phyloP scores from a whole-genome alignment of 331 rosid species.

The Acacia pycnantha region DNA sequence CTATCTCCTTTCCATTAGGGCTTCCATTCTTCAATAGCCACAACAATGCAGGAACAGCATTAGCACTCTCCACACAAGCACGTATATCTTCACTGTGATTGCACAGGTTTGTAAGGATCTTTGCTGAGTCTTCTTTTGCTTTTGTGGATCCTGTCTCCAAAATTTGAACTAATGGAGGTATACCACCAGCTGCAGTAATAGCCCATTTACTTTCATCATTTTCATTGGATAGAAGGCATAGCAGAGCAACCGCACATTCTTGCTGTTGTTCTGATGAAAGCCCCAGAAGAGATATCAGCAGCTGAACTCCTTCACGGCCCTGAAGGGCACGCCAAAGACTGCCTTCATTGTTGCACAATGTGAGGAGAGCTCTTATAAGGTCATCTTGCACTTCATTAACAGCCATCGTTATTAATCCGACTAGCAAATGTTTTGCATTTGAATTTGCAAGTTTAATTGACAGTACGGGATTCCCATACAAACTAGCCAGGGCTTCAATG shows the following conservation, averaged over 20 bases:
- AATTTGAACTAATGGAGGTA: constrained; percentile 99
- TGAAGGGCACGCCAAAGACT: constrained; percentile 92
- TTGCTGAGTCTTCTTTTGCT: constrained; percentile 97
- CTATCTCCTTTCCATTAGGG: constrained; percentile 96
- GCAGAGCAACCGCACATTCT: constrained; percentile 97
- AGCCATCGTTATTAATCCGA: constrained; percentile 97
- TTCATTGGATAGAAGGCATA: constrained; percentile 84
- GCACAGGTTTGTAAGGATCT: constrained; percentile 90
- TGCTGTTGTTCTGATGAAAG: constrained; percentile 99
- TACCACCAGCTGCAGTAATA: constrained; percentile 99
- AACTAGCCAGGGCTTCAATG: constrained; percentile 93
- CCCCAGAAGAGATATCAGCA: constrained; percentile 92
- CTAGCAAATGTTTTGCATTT: constrained; percentile 90
- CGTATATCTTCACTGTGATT: constrained; percentile 99
- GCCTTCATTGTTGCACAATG: constrained; percentile 75
- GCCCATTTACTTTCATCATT: constrained; percentile 99
- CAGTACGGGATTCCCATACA: constrained; percentile 80
- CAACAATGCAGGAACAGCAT: constrained; percentile 94
- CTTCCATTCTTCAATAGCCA: constrained; percentile 99
- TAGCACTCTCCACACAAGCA: constrained; percentile 99
- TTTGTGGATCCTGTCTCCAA: constrained; percentile 92
- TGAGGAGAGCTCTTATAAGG: constrained; percentile 76
- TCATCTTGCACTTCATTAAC: constrained; percentile 93
- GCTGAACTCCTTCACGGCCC: constrained; percentile 96
- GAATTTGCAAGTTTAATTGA: constrained; percentile 74